These are phyloP conservation scores for Zelopaecilomyces penicillatus DNA, from an alignment of 2,329 filamentous ascomycete genomes.

Conservation along the genomic window DNA sequence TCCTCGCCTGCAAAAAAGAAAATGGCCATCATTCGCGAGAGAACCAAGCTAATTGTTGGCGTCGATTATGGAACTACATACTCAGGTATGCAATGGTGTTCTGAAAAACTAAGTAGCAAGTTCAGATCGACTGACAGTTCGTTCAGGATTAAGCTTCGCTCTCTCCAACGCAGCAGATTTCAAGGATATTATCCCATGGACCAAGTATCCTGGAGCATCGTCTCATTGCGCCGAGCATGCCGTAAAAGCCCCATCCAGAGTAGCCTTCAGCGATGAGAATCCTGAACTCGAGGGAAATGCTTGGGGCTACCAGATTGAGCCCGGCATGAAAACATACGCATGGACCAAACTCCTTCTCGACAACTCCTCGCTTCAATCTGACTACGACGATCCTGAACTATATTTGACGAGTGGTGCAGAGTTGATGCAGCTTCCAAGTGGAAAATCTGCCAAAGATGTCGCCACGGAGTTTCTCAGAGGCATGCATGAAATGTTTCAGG, in stretches of 20 bases:
- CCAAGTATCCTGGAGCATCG: conserved; percentile 11
- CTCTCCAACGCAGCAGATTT: conserved; percentile 10
- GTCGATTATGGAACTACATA: conserved; percentile 14
- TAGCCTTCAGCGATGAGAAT: conserved; percentile 11
- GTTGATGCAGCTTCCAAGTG: conserved; percentile 5
- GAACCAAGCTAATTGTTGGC: no score
- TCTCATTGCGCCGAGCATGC: conserved; percentile 10
- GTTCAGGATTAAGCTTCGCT: conserved; percentile 10
- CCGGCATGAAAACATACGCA: conserved; percentile 9
- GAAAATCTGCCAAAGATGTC: conserved; percentile 7
- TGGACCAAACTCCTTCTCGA: conserved; percentile 13
- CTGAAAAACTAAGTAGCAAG: no score
- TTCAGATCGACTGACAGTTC: neutral
- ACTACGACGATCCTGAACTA: conserved; percentile 7
- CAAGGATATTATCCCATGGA: conserved; percentile 12
- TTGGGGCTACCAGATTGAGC: conserved; percentile 11
- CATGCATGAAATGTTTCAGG: conserved; percentile 7
- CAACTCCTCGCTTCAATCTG: conserved; percentile 1
- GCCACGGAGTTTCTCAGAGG: conserved; percentile 8
- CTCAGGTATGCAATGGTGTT: conserved; percentile 4
- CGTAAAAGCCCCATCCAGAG: conserved; percentile 12
- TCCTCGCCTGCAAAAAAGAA: no score
- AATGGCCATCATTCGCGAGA: no score
- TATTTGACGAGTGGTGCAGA: neutral
- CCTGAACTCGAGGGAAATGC: conserved; percentile 3